Evolutionary conservation across 2,329 filamentous ascomycete genomes (phyloP).

Genomic region (Plectosphaerella cucumerina): DNA sequence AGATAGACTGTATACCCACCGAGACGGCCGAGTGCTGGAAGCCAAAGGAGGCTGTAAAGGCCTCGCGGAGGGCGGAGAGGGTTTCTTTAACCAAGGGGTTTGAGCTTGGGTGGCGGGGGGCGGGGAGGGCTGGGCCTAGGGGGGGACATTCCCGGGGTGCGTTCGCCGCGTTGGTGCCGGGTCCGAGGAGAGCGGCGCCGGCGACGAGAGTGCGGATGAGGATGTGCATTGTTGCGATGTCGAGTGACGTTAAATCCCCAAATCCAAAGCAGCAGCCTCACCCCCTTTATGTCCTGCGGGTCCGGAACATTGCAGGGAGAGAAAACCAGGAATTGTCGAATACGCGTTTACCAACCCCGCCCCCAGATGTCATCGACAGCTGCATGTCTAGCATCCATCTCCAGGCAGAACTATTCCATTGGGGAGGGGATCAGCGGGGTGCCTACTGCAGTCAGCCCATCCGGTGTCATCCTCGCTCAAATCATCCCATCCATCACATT

Average conservation of each 20-base stretch:
- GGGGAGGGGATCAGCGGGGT: too few relatives aligned
- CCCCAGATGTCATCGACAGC: too few relatives aligned
- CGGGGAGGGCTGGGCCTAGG: conserved; percentile 9
- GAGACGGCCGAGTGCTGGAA: conserved; percentile 20
- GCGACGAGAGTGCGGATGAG: neutral
- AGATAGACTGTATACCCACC: conserved; percentile 17
- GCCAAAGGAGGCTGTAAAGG: conserved; percentile 6
- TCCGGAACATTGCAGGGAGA: too few relatives aligned
- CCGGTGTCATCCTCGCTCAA: too few relatives aligned
- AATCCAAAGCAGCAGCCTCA: neutral
- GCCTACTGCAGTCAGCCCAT: too few relatives aligned
- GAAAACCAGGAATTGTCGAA: neutral
- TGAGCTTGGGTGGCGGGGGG: conserved; percentile 3
- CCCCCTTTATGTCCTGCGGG: too few relatives aligned
- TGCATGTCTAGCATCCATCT: too few relatives aligned
- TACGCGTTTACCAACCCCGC: neutral
- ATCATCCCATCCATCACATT: too few relatives aligned
- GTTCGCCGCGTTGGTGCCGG: neutral
- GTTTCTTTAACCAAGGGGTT: conserved; percentile 9
- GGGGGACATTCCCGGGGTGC: conserved; percentile 8
- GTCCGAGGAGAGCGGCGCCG: too few relatives aligned
- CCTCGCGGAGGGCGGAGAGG: conserved; percentile 2
- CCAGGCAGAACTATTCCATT: too few relatives aligned
- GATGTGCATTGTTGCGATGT: too few relatives aligned
- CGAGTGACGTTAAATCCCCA: too few relatives aligned